phyloP scores from a whole-genome alignment of 192 early-diverging fungal species.

The Dissophora ornata region DNA sequence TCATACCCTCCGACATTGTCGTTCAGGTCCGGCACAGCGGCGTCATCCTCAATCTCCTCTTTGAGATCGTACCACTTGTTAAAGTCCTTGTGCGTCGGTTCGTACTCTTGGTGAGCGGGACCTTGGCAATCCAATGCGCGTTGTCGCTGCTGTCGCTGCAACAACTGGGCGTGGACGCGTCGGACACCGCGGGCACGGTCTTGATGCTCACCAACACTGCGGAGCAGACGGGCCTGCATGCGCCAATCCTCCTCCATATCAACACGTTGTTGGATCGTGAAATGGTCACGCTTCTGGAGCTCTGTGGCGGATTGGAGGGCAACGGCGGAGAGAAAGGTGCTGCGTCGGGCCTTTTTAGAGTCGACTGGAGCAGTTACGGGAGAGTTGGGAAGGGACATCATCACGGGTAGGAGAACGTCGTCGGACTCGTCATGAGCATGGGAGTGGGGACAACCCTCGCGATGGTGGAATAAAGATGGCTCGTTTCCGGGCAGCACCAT shows the following conservation, averaged over 20 bases:
- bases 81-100: conserved; percentile 14
- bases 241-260: conserved; percentile 43
- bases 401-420: neutral
- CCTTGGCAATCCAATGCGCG: too few relatives aligned
- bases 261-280: conserved; percentile 26
- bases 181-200: conserved; percentile 2
- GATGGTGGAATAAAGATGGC: neutral
- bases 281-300: conserved; percentile 38
- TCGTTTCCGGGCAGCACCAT: too few relatives aligned
- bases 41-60: conserved; percentile 14
- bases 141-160: conserved; percentile 1
- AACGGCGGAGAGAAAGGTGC: conserved; percentile 14
- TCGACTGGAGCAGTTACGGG: neutral
- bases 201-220: neutral
- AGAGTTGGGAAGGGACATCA: conserved; percentile 11
- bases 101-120: conserved; percentile 16
- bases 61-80: conserved; percentile 20
- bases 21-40: conserved; percentile 6
- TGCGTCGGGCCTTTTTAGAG: neutral
- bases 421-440: neutral
- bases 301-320: conserved; percentile 21
- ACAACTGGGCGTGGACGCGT: neutral
- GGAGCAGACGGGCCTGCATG: conserved; percentile 23
- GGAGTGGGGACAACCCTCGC: neutral
- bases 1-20: conserved; percentile 1